A percentile compares a stretch with the other conserved stretches of the same genome.
These are phyloP conservation scores for Ormosia emarginata DNA, from an alignment of 306 rosid genomes.

Conservation along the genomic window DNA sequence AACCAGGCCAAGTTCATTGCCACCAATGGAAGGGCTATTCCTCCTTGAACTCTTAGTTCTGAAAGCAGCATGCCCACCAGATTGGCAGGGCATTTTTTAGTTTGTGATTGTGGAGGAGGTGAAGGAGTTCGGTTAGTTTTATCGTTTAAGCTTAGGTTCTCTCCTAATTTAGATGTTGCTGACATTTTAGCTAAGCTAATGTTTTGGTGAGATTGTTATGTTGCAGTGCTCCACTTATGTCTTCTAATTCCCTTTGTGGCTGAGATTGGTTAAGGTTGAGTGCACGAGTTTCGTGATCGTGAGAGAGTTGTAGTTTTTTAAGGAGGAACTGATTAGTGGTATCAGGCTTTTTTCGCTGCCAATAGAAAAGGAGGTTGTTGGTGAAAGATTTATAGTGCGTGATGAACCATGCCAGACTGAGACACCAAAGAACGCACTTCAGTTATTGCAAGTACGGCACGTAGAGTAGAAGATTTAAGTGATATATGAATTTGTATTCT, in stretches of 20 bases:
- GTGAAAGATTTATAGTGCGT: constrained; percentile 43
- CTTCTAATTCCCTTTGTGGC: neutral
- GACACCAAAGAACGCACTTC: constrained; percentile 10
- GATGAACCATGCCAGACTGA: constrained; percentile 33
- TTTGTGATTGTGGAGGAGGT: neutral
- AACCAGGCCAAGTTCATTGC: constrained; percentile 87
- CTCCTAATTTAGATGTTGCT: constrained; percentile 32
- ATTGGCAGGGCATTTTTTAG: constrained; percentile 30
- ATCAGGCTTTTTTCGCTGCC: constrained; percentile 30
- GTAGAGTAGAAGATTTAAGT: neutral
- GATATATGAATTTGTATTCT: too few relatives aligned
- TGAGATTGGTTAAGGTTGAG: constrained; percentile 12
- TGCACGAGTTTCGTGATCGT: constrained; percentile 43
- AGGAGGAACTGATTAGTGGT: constrained; percentile 7
- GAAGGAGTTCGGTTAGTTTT: constrained; percentile 10
- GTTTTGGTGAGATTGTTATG: constrained; percentile 16
- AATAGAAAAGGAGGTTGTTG: constrained; percentile 18
- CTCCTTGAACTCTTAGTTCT: constrained; percentile 60
- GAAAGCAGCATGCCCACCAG: constrained; percentile 17
- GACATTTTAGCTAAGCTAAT: constrained; percentile 38
- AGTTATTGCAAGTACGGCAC: neutral
- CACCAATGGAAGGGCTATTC: constrained; percentile 65
- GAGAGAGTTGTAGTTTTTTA: neutral
- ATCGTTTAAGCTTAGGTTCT: constrained; percentile 17
- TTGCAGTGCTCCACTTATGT: neutral